A percentile compares a stretch with the other conserved stretches of the same genome.
These are phyloP conservation scores for Geosmithia flava DNA, from an alignment of 2,329 filamentous ascomycete species.

Conservation along the genomic window DNA sequence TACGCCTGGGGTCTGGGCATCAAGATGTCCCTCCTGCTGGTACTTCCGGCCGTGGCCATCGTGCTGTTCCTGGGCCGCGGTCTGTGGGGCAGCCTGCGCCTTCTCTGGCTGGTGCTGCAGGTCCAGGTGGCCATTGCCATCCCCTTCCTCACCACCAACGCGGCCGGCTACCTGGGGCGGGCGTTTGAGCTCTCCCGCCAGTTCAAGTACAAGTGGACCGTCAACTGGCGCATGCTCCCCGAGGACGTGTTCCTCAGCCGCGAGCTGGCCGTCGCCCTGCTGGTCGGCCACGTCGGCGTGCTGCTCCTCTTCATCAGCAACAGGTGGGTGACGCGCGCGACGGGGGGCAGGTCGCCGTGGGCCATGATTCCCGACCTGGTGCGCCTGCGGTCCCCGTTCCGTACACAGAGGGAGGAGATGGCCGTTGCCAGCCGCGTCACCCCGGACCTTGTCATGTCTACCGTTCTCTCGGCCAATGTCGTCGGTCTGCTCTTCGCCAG, in stretches of 20 bases:
- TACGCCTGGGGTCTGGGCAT: constrained; percentile 77
- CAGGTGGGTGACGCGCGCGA: constrained; percentile 58
- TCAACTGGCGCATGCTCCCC: constrained; percentile 95
- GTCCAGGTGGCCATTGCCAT: constrained; percentile 56
- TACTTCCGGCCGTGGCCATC: constrained; percentile 67
- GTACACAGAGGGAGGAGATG: constrained; percentile 35
- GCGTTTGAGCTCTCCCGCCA: constrained; percentile 86
- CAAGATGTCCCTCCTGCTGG: constrained; percentile 86
- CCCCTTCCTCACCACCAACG: constrained; percentile 58
- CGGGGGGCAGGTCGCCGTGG: constrained; percentile 40
- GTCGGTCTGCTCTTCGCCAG: constrained; percentile 78
- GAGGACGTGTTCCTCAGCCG: constrained; percentile 65
- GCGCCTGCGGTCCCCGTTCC: constrained; percentile 29
- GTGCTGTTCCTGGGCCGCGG: constrained; percentile 66
- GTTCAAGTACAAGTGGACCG: constrained; percentile 97
- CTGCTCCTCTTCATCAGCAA: constrained; percentile 53
- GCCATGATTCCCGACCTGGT: constrained; percentile 36
- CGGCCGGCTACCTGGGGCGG: constrained; percentile 60
- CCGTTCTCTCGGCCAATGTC: constrained; percentile 62
- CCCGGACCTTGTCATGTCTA: constrained; percentile 62
- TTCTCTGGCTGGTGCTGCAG: constrained; percentile 61
- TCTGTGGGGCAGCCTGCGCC: constrained; percentile 48
- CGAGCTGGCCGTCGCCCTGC: constrained; percentile 54
- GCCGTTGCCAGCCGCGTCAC: constrained; percentile 47
- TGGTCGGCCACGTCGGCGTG: constrained; percentile 53